These are phyloP conservation scores for Albatrellus sp. DNA, from an alignment of 1,284 basidiomycete species.

Conservation along the genomic window DNA sequence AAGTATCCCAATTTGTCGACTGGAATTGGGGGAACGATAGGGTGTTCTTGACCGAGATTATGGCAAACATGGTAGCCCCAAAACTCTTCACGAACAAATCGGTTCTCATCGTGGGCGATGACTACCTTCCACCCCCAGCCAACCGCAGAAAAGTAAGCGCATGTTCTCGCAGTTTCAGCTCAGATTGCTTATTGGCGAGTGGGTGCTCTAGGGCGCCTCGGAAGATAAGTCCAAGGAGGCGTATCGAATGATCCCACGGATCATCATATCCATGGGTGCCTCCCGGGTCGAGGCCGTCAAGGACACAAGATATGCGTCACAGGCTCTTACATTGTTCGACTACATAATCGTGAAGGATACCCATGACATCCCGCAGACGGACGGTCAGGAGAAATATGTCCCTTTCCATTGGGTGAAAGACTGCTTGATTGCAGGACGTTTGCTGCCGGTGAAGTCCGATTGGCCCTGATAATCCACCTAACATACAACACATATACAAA, in stretches of 20 bases:
- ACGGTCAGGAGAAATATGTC: conserved; percentile 22
- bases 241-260: conserved; percentile 26
- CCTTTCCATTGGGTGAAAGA: conserved; percentile 72
- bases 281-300: conserved; percentile 45
- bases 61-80: conserved; percentile 38
- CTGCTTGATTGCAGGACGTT: conserved; percentile 52
- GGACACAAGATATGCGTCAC: conserved; percentile 23
- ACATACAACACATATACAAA: too few species aligned
- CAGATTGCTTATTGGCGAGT: conserved; percentile 5
- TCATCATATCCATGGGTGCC: conserved; percentile 69
- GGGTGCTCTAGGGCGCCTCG: neutral
- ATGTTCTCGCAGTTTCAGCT: neutral
- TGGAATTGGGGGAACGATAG: conserved; percentile 52
- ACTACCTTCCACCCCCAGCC: conserved; percentile 33
- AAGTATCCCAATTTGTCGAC: conserved; percentile 62
- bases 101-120: conserved; percentile 43
- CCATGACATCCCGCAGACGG: conserved; percentile 16
- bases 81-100: conserved; percentile 40
- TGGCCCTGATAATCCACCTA: neutral
- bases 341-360: conserved; percentile 55
- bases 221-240: conserved; percentile 17
- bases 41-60: conserved; percentile 42
- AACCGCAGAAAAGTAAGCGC: conserved; percentile 26
- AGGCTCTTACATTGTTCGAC: conserved; percentile 32
- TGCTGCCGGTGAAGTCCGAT: conserved; percentile 19